A percentile compares a stretch with the other conserved stretches of the same genome.
Evolutionary conservation across 1,284 basidiomycete species (phyloP).

Genomic region (Fomitiporia mediterranea): DNA sequence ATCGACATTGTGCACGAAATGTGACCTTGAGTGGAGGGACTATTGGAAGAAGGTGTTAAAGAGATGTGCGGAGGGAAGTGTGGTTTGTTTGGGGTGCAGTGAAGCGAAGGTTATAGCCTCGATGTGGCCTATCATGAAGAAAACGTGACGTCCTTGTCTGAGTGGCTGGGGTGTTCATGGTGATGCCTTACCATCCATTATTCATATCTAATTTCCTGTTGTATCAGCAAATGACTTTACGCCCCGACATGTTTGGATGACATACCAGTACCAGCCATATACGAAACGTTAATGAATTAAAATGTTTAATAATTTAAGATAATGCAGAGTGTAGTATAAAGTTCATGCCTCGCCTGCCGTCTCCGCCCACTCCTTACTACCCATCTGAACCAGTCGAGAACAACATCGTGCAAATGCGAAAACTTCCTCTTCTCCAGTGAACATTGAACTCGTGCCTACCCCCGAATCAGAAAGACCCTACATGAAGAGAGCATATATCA

Average conservation of each 20-base stretch:
- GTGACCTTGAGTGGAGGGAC: background rate
- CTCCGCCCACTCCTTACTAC: slow-evolving; percentile 80
- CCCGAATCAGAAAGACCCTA: slow-evolving; percentile 74
- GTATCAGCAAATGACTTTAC: too few species aligned
- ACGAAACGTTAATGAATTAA: too few species aligned
- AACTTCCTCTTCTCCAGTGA: slow-evolving; percentile 89
- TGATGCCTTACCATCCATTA: too few species aligned
- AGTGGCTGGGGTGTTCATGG: background rate
- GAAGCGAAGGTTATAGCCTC: background rate
- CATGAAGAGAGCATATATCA: background rate
- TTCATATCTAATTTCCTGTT: too few species aligned
- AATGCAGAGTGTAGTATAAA: background rate
- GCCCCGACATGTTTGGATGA: too few species aligned
- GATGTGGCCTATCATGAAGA: background rate
- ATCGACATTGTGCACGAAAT: background rate
- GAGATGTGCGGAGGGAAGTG: background rate
- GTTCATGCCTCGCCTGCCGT: slow-evolving; percentile 36
- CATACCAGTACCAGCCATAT: too few species aligned
- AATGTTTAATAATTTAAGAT: background rate
- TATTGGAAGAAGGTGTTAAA: background rate
- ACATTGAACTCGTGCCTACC: slow-evolving; percentile 81
- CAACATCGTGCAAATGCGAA: slow-evolving; percentile 95
- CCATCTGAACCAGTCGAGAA: slow-evolving; percentile 89
- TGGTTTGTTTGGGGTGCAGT: background rate
- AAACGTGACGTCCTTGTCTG: background rate